phyloP scores from a whole-genome alignment of 306 rosid species.

The Rosa persica region DNA sequence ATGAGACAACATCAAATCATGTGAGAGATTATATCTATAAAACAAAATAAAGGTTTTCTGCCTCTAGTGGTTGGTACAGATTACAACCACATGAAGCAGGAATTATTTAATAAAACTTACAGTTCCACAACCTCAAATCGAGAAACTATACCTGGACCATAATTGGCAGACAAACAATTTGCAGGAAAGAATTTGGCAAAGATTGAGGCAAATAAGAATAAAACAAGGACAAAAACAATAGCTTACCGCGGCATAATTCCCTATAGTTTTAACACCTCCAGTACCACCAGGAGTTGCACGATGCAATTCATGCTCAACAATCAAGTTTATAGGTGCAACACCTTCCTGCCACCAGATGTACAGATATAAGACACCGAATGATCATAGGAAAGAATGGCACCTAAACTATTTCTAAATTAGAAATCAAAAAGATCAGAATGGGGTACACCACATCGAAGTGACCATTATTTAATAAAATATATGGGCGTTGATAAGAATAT shows the following conservation, averaged over 20 bases:
- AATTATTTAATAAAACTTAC: too few species aligned
- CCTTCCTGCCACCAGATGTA: constrained; percentile 70
- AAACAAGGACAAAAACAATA: constrained; percentile 10
- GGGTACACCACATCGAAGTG: not conserved
- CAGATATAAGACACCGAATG: not conserved
- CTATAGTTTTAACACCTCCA: constrained; percentile 98
- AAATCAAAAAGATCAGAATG: not conserved
- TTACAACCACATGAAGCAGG: constrained; percentile 3
- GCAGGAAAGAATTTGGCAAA: not conserved
- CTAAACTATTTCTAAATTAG: not conserved
- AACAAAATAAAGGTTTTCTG: not conserved
- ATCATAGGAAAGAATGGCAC: not conserved
- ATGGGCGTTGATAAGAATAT: not conserved
- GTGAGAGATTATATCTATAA: not conserved
- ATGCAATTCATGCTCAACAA: constrained; percentile 82
- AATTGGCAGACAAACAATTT: constrained; percentile 23
- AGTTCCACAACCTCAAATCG: not conserved
- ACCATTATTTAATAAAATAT: not conserved
- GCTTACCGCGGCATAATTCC: constrained; percentile 97
- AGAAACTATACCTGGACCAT: constrained; percentile 4
- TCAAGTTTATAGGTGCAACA: constrained; percentile 84
- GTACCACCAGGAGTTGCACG: constrained; percentile 99
- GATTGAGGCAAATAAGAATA: constrained; percentile 11
- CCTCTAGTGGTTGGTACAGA: constrained; percentile 9
- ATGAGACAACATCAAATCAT: not conserved